phyloP scores from a whole-genome alignment of 106 monocot species.

The Xerophyta viscosa region DNA sequence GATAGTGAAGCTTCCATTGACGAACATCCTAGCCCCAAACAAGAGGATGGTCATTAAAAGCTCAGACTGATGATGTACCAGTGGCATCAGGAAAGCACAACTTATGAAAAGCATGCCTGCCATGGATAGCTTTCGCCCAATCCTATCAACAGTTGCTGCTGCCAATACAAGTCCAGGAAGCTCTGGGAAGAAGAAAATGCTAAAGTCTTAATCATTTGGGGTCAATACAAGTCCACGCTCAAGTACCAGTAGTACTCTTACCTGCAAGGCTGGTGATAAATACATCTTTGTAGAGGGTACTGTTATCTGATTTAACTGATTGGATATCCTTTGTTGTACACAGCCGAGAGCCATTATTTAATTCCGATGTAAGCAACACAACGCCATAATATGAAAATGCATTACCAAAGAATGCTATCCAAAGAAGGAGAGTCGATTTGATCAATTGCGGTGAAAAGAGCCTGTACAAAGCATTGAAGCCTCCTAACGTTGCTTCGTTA shows the following conservation, averaged over 20 bases:
- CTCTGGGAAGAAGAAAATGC: constrained; percentile 33
- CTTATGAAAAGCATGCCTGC: constrained; percentile 46
- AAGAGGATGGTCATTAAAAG: constrained; percentile 38
- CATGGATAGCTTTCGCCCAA: constrained; percentile 73
- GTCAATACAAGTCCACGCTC: too few relatives aligned
- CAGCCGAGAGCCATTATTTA: constrained; percentile 20
- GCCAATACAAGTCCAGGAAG: constrained; percentile 63
- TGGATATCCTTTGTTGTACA: constrained; percentile 18
- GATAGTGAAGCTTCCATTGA: constrained; percentile 61
- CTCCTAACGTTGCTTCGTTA: constrained; percentile 22
- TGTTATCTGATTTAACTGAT: constrained; percentile 3
- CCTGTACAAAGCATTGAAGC: constrained; percentile 17
- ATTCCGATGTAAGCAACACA: constrained; percentile 57
- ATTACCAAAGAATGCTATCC: constrained; percentile 71
- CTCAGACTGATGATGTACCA: constrained; percentile 33
- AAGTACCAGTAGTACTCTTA: too few relatives aligned
- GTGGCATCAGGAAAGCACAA: constrained; percentile 51
- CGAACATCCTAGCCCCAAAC: constrained; percentile 65
- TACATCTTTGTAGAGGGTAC: constrained; percentile 51
- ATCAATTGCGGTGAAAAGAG: constrained; percentile 47
- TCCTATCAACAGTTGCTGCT: constrained; percentile 49
- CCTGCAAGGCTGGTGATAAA: constrained; percentile 77
- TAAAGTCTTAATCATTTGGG: background rate
- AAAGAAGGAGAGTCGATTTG: constrained; percentile 65
- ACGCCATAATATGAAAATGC: constrained; percentile 83